Conservation (phyloP, 768 basidiomycete genomes). For the Suillus brevipes region DNA sequence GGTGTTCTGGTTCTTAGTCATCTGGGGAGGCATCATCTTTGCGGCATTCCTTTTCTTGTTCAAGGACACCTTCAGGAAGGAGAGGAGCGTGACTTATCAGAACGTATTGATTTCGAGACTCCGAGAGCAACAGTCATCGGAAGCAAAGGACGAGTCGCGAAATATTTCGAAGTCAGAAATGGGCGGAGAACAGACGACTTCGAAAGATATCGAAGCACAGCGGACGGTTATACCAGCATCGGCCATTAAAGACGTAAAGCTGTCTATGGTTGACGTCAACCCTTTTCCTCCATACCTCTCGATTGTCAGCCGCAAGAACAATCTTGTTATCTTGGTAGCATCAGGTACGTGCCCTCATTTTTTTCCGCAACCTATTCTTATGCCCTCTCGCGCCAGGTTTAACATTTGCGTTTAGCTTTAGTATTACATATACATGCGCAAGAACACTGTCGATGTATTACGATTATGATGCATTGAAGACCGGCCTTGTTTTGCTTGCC, state of each 20-base stretch:
- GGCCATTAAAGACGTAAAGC: constrained; percentile 39
- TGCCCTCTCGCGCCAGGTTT: constrained; percentile 45
- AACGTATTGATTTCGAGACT: constrained; percentile 51
- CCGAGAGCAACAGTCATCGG: constrained; percentile 23
- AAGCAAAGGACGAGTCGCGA: constrained; percentile 19
- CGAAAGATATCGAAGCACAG: constrained; percentile 27
- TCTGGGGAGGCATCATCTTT: constrained; percentile 54
- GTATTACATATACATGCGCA: constrained; percentile 72
- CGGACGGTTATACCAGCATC: constrained; percentile 10
- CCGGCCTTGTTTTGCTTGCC: constrained; percentile 74
- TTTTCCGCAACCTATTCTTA: neutral
- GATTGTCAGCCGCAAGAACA: constrained; percentile 66
- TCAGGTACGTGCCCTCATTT: constrained; percentile 24
- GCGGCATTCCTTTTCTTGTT: constrained; percentile 63
- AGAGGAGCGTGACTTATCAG: constrained; percentile 82
- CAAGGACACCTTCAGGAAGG: constrained; percentile 79
- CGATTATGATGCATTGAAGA: constrained; percentile 63
- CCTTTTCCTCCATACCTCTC: constrained; percentile 60
- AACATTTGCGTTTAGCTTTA: constrained; percentile 70
- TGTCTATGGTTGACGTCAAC: constrained; percentile 70
- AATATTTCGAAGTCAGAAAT: neutral
- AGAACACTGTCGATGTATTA: constrained; percentile 68
- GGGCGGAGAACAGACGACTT: neutral
- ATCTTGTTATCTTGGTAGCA: constrained; percentile 55
- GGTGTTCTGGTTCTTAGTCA: constrained; percentile 80